Base-by-base conservation (phyloP, 1,139 yeast species). In the Suhomyces choctaworum region DNA sequence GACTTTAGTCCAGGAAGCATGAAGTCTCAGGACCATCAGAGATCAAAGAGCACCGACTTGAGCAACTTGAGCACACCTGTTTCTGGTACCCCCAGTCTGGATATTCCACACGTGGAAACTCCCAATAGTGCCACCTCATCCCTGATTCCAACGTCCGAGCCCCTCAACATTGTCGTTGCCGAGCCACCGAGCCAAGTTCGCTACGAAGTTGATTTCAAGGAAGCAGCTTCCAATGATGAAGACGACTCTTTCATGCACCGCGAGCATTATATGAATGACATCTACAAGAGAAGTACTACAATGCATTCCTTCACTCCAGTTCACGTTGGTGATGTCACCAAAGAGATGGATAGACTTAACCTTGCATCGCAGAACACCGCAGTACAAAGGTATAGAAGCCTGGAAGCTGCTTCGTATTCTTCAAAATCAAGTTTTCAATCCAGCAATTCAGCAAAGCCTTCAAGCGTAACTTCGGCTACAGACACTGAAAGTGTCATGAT, bases 161-260 rank as follows among this genome's bases (percentile, higher is more conserved):
- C 31, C 2, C 14, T 38, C 25, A 17, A 56, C 16, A 59, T 68
- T 11, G 48, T 48, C 9, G 61, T 70, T 8, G 62, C 59, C 2
- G 72, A 64, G 26, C 74, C 75, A 2, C 76, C 76, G 5, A 42
- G 45, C 13, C 60, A 53, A 29, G 64, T 70, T 2, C 44, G 54
- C 14, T 70, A 70, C 46, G 66, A 55, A 2, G 67, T 70, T 16
- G 76, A 70, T 41, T 70, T 70, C 51, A 65, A 58, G 32, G 73
- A 65, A 33, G 60, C 67, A 1, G 20, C 6, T 8, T 39, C 41
- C 29, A 58, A 63, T 1, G 39, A 42, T 15, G 32, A 42, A 4
- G 47, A 41, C 7, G 46, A 41, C 14, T 46, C 48, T 7, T 24
- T 36, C 1, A 34, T 31, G 25, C 22, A 14, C 20, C 37, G 32